Base-by-base conservation (phyloP, 208 protist species). In the Trichomonas vaginalis region DNA sequence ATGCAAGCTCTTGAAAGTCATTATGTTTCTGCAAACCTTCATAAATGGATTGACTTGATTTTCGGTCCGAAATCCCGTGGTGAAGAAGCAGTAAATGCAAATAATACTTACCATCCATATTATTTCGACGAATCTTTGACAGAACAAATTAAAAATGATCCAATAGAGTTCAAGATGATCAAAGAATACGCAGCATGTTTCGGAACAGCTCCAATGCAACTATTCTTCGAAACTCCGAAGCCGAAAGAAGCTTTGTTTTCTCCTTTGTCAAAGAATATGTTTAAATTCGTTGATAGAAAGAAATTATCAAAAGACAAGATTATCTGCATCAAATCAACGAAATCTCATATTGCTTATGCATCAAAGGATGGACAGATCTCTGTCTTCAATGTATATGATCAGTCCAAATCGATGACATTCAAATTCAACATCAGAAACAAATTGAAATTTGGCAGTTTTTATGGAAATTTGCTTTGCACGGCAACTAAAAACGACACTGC, bases 1-100 rank as follows among this genome's bases (percentile, higher is more conserved):
- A 96, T 97, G 90, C 40, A 87, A 23, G 97, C 96, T 10, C 96
- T 98, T 2, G 97, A 98, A 88, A 96, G 95, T 51, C 96, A 97
- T n/a, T 95, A 96, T 39, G 97, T 97, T 1, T 97, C 95, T 12
- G 92, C 40, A 23, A 35, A 97, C 17, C 86, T 98, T 37, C 96
- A 97, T 56, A 27, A 96, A 39, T 98, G 97, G 97, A 98, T 98
- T 46, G 97, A 98, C 61, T 87, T 98, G 10, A 98, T 98, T 37
- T 98, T 97, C 88, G 97, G 97, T n/a, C 97, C 97, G 88, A 90
- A 97, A 39, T 96, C 97, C 37, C 70, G 95, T 9, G 97, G 97
- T 21, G n/a, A n/a, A 4, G 1, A 35, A 2, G 42, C 88, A 0
- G 12, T 39, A 0, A 40, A 70, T 6, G 0, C 2, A 27, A 12